phyloP scores from a whole-genome alignment of 352 stramenopile species.

The Phytophthora tentaculata region DNA sequence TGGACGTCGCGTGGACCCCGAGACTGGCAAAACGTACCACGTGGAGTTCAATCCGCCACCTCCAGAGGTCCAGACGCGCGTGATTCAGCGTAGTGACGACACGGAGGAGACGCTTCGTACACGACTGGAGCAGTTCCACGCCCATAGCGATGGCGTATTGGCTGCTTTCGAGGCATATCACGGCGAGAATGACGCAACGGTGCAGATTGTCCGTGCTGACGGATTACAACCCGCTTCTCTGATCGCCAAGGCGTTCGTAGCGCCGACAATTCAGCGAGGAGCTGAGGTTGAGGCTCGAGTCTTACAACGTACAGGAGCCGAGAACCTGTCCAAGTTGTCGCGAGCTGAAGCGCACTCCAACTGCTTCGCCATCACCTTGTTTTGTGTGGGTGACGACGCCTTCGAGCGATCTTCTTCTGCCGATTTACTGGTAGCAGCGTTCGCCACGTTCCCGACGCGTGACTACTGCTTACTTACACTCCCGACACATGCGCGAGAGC shows the following conservation, averaged over 20 bases:
- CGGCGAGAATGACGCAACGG: slow-evolving; percentile 11
- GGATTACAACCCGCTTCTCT: slow-evolving; percentile 50
- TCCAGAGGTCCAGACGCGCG: slow-evolving; percentile 59
- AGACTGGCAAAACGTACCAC: slow-evolving; percentile 96
- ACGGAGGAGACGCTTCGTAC: slow-evolving; percentile 92
- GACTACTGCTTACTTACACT: slow-evolving; percentile 69
- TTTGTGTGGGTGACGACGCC: slow-evolving; percentile 57
- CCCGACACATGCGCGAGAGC: slow-evolving; percentile 52
- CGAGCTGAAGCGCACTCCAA: slow-evolving; percentile 52
- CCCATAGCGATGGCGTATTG: slow-evolving; percentile 67
- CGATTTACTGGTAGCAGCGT: slow-evolving; percentile 58
- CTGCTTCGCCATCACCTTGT: slow-evolving; percentile 70
- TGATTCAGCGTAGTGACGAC: slow-evolving; percentile 93
- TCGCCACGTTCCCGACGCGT: slow-evolving; percentile 55
- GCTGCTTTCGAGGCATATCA: slow-evolving; percentile 43
- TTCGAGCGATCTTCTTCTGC: slow-evolving; percentile 47
- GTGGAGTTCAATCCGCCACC: slow-evolving; percentile 95
- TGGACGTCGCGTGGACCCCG: slow-evolving; percentile 95
- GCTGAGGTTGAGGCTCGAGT: slow-evolving; percentile 40
- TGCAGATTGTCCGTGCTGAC: slow-evolving; percentile 68
- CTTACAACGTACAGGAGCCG: slow-evolving; percentile 31
- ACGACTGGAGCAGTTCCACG: slow-evolving; percentile 89
- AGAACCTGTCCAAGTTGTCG: slow-evolving; percentile 37
- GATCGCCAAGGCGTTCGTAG: slow-evolving; percentile 56
- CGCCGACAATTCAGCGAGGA: slow-evolving; percentile 56